Base-by-base conservation (phyloP, 805 yeast genomes). In the Lachancea nothofagi region DNA sequence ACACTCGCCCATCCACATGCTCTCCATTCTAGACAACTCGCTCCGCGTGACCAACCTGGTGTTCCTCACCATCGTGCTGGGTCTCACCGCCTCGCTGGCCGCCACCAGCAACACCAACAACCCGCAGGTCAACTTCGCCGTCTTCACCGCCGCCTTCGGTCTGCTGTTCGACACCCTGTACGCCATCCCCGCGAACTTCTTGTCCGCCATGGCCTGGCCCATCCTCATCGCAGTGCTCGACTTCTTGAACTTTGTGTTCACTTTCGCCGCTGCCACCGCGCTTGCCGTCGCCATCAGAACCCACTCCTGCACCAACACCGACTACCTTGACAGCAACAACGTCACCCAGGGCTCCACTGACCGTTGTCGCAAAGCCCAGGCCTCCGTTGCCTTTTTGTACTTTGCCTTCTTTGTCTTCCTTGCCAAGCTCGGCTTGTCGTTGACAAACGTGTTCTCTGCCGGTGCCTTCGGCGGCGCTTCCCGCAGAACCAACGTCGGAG, bases 311-410 rank as follows among this genome's bases (percentile, higher is more conserved):
- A 44, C 70, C 53, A 83, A 87, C 78, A 50, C 69, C 46, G 43
- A 29, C 41, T 88, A 85, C 73, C 45, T 88, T 50, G 70, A 77
- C 52, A 35, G 53, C 49, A 90, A 90, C 75, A 64, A 64, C 46
- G 74, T 85, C 53, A 65, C 84, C 45, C 86, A 85, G 70, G 94
- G 95, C 51, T 72, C 80, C 30, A 57, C 69, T 17, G 84, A 78
- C 58, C 80, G 97, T 74, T 93, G 99, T 72, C 85, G 97, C 75
- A 81, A 86, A 71, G 88, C 95, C 41, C 97, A 93, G 75, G 87
- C 87, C 47, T 64, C 82, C 14, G 74, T 71, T 53, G 88, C 89
- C 38, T 84, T 85, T 78, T 74, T 83, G 59, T 93, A 78, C 82
- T 80, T 93, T 66, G 74, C 93, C 42, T 79, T 83, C 74, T 77